These are phyloP conservation scores for Trametopsis cervina DNA, from an alignment of 768 basidiomycete species.

Conservation along the genomic window DNA sequence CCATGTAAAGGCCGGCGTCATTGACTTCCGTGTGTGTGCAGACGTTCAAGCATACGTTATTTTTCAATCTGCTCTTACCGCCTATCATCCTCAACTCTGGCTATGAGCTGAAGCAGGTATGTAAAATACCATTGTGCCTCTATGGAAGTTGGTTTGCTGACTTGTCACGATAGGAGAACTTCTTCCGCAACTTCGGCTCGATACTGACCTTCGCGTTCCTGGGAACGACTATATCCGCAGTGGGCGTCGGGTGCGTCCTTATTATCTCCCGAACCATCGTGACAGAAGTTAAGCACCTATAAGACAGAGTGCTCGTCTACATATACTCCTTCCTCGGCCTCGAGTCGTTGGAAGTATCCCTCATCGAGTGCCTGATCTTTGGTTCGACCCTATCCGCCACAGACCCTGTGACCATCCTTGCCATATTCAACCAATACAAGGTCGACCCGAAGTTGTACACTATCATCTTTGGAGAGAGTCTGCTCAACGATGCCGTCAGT, in stretches of 20 bases:
- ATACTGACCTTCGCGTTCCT: constrained; percentile 91
- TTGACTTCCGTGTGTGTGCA: constrained; percentile 24
- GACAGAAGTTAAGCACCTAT: constrained; percentile 36
- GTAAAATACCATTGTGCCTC: constrained; percentile 15
- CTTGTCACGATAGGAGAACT: constrained; percentile 67
- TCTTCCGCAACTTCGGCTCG: constrained; percentile 97
- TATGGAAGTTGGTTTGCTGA: neutral
- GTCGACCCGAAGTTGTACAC: constrained; percentile 97
- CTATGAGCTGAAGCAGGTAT: constrained; percentile 92
- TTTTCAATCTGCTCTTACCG: constrained; percentile 96
- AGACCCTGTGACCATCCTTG: constrained; percentile 95
- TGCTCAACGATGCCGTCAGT: constrained; percentile 97
- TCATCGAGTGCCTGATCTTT: constrained; percentile 93
- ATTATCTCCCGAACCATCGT: neutral
- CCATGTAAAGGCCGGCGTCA: neutral
- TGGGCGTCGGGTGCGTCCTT: constrained; percentile 83
- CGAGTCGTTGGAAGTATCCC: constrained; percentile 76
- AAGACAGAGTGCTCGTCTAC: constrained; percentile 83
- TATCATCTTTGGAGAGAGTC: constrained; percentile 94
- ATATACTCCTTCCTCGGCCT: constrained; percentile 91
- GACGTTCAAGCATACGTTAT: constrained; percentile 95
- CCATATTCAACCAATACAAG: constrained; percentile 98
- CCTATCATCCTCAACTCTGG: constrained; percentile 98
- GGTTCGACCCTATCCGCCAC: constrained; percentile 96
- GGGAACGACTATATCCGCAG: constrained; percentile 93